Percentiles rank a stretch among this genome's conserved stretches.
Conservation (phyloP, 345 rosid genomes). For the Lepidium sativum region DNA sequence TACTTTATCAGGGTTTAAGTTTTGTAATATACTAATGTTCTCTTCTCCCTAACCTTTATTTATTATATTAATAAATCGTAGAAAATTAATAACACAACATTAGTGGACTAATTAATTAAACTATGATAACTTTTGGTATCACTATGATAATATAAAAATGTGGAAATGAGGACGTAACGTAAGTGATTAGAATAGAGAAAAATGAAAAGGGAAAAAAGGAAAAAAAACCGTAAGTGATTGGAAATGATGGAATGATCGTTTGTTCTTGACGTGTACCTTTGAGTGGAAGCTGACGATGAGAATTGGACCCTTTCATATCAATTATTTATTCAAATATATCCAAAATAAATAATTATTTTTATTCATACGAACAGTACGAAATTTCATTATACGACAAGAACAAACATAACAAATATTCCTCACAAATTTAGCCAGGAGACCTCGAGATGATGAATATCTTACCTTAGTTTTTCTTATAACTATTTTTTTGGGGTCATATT, state of each 20-base stretch:
- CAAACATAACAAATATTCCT: conserved; percentile 21
- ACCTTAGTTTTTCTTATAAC: background rate
- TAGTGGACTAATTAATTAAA: conserved; percentile 6
- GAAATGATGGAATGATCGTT: conserved; percentile 24
- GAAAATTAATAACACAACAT: background rate
- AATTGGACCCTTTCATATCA: conserved; percentile 20
- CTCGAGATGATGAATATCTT: background rate
- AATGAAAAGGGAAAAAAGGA: background rate
- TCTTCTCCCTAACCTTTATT: background rate
- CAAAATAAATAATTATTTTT: conserved; percentile 7
- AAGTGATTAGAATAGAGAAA: conserved; percentile 9
- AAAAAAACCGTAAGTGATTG: conserved; percentile 18
- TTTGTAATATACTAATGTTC: conserved; percentile 7
- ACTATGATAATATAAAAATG: background rate
- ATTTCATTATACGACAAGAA: conserved; percentile 13
- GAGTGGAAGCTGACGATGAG: conserved; percentile 39
- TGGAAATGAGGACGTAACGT: conserved; percentile 22
- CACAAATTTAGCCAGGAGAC: background rate
- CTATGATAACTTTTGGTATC: background rate
- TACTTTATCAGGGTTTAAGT: conserved; percentile 4
- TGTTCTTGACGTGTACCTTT: conserved; percentile 48
- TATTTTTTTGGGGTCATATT: no score
- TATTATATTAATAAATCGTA: conserved; percentile 5
- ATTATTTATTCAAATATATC: conserved; percentile 14
- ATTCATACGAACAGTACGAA: conserved; percentile 15